These are phyloP conservation scores for Saxophila tyrrhenica DNA, from an alignment of 495 filamentous ascomycete genomes.

Conservation along the genomic window DNA sequence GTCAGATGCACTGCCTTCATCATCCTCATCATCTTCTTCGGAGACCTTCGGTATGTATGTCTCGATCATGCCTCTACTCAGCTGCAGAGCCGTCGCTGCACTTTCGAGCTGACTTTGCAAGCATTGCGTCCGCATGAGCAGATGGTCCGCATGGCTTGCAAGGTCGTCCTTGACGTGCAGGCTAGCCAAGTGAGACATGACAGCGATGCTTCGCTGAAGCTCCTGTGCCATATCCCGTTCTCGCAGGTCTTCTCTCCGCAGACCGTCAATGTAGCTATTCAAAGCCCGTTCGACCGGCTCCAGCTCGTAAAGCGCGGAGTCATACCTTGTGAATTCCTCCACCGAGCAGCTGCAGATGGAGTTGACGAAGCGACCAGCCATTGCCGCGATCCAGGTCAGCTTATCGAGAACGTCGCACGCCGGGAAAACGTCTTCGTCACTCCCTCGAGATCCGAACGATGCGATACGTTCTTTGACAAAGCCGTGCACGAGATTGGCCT, in stretches of 20 bases:
- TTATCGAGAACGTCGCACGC: slow-evolving; percentile 75
- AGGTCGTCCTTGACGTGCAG: slow-evolving; percentile 61
- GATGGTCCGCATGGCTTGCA: slow-evolving; percentile 67
- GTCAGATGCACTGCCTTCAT: slow-evolving; percentile 45
- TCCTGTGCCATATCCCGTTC: slow-evolving; percentile 68
- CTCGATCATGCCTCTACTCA: slow-evolving; percentile 49
- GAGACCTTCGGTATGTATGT: slow-evolving; percentile 34
- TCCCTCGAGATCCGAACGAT: slow-evolving; percentile 39
- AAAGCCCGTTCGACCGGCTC: slow-evolving; percentile 86
- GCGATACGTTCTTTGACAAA: slow-evolving; percentile 69
- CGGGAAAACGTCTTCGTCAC: slow-evolving; percentile 63
- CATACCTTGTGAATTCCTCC: slow-evolving; percentile 63
- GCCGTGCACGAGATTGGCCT: slow-evolving; percentile 64
- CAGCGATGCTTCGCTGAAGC: slow-evolving; percentile 67
- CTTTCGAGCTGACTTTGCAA: slow-evolving; percentile 79
- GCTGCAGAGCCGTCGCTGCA: slow-evolving; percentile 53
- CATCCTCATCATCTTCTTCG: slow-evolving; percentile 45
- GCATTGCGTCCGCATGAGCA: slow-evolving; percentile 57
- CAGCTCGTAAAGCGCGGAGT: slow-evolving; percentile 72
- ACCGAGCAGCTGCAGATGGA: slow-evolving; percentile 62
- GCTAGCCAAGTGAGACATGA: slow-evolving; percentile 75
- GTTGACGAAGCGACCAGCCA: slow-evolving; percentile 75
- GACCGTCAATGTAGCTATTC: slow-evolving; percentile 75
- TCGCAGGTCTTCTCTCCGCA: slow-evolving; percentile 79
- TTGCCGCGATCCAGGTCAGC: slow-evolving; percentile 67